Evolutionary conservation across 805 yeast genomes (phyloP).

Genomic region (Cyberlindnera suaveolens): DNA sequence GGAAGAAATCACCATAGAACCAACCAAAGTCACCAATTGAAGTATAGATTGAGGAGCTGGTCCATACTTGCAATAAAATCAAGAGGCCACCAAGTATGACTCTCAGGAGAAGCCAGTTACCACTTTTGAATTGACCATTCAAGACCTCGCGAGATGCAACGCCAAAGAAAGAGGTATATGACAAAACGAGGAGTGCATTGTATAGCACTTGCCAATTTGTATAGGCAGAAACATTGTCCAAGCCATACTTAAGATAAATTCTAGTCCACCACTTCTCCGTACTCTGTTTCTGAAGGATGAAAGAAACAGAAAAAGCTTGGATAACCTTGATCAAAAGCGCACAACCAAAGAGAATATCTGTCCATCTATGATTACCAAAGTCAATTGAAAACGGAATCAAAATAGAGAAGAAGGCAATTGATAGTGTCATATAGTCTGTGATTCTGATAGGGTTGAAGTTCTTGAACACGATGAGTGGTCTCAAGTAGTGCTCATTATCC

Average conservation of each 20-base stretch:
- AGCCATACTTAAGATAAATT: constrained; percentile 56
- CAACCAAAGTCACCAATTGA: constrained; percentile 83
- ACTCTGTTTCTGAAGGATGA: constrained; percentile 53
- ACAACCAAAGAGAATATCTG: constrained; percentile 23
- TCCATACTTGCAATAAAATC: constrained; percentile 58
- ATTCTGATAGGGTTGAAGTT: constrained; percentile 61
- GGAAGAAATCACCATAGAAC: constrained; percentile 83
- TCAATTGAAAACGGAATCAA: constrained; percentile 35
- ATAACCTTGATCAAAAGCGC: constrained; percentile 40
- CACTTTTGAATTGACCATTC: constrained; percentile 22
- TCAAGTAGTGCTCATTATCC: constrained; percentile 35
- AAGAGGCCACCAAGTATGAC: constrained; percentile 54
- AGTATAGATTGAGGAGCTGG: constrained; percentile 58
- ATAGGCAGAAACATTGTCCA: constrained; percentile 58
- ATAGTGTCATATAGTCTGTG: constrained; percentile 50
- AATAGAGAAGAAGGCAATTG: constrained; percentile 35
- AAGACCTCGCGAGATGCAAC: constrained; percentile 29
- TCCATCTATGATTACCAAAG: constrained; percentile 24
- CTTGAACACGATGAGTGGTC: constrained; percentile 49
- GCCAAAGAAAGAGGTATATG: constrained; percentile 47
- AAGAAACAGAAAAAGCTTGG: constrained; percentile 46
- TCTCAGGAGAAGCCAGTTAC: constrained; percentile 43
- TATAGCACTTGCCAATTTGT: constrained; percentile 70
- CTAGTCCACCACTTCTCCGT: constrained; percentile 56
- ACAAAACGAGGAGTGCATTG: constrained; percentile 43